These are phyloP conservation scores for Groenewaldozyma tartarivorans DNA, from an alignment of 805 yeast genomes.

Conservation along the genomic window DNA sequence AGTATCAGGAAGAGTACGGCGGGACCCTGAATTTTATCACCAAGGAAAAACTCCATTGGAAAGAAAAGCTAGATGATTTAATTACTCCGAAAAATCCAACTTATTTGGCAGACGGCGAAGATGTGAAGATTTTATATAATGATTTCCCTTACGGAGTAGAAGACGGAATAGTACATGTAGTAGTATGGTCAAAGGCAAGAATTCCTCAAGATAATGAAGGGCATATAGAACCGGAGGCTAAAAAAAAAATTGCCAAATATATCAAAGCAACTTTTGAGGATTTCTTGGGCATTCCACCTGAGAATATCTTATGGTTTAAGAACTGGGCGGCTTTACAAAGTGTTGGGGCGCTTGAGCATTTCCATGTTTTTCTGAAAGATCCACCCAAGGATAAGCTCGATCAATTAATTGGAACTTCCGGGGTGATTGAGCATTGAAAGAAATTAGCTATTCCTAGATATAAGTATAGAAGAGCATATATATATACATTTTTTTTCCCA, in stretches of 20 bases:
- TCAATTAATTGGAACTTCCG: constrained; percentile 11
- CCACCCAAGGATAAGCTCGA: constrained; percentile 17
- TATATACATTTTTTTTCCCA: too few relatives aligned
- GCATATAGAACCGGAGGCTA: constrained; percentile 32
- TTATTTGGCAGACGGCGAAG: constrained; percentile 19
- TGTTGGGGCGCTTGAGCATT: constrained; percentile 45
- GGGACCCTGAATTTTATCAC: constrained; percentile 13
- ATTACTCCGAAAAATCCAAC: constrained; percentile 9
- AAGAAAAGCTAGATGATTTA: constrained; percentile 3
- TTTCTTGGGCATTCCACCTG: constrained; percentile 28
- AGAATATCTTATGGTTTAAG: constrained; percentile 44
- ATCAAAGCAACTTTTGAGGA: constrained; percentile 34
- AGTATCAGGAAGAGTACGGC: constrained; percentile 12
- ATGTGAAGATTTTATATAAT: constrained; percentile 39
- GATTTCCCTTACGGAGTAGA: constrained; percentile 51
- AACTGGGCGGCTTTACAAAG: constrained; percentile 50
- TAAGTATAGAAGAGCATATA: neutral
- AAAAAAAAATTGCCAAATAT: constrained; percentile 31
- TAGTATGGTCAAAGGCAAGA: constrained; percentile 45
- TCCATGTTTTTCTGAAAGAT: constrained; percentile 39
- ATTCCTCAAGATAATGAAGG: constrained; percentile 36
- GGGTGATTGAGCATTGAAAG: too few relatives aligned
- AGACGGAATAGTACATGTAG: constrained; percentile 38
- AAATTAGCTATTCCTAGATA: too few relatives aligned
- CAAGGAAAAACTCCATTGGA: constrained; percentile 14